A percentile compares a stretch with the other conserved stretches of the same genome.
phyloP scores from a whole-genome alignment of 2,329 filamentous ascomycete species.

The Geosmithia morbida region DNA sequence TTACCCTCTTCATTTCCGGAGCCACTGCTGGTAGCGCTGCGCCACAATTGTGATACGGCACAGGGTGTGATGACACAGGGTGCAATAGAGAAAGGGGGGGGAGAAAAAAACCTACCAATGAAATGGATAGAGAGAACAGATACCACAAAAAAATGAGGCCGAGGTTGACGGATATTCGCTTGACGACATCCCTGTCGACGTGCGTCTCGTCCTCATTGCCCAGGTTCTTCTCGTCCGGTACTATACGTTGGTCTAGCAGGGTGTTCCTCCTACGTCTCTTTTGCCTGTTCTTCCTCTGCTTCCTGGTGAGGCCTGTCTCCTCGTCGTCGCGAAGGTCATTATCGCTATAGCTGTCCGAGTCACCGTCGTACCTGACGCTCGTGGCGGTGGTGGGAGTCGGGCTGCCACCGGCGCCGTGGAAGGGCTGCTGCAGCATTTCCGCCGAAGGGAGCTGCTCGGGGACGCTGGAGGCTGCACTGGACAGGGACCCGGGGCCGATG shows the following conservation, averaged over 20 bases:
- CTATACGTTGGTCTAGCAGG: constrained; percentile 53
- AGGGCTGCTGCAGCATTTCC: too few relatives aligned
- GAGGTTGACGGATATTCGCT: constrained; percentile 58
- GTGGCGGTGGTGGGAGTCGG: too few relatives aligned
- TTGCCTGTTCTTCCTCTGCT: constrained; percentile 55
- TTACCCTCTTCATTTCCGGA: not conserved
- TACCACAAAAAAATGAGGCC: constrained; percentile 78
- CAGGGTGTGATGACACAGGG: too few relatives aligned
- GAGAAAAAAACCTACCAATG: constrained; percentile 48
- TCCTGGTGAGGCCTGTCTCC: constrained; percentile 70
- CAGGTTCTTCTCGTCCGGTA: constrained; percentile 38
- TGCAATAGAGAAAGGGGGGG: not conserved
- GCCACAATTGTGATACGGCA: too few relatives aligned
- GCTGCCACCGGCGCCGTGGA: too few relatives aligned
- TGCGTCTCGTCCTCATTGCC: constrained; percentile 54
- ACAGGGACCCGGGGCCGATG: not conserved
- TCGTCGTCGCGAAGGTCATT: constrained; percentile 73
- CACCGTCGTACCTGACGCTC: constrained; percentile 11
- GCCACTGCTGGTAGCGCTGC: constrained; percentile 7
- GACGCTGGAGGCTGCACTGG: constrained; percentile 8
- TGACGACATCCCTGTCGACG: constrained; percentile 60
- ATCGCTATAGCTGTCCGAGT: constrained; percentile 48
- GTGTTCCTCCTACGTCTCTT: constrained; percentile 53
- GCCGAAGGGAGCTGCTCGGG: constrained; percentile 23
- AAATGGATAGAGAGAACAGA: constrained; percentile 84